phyloP scores from a whole-genome alignment of 768 basidiomycete species.

The Tephrocybe sp. region DNA sequence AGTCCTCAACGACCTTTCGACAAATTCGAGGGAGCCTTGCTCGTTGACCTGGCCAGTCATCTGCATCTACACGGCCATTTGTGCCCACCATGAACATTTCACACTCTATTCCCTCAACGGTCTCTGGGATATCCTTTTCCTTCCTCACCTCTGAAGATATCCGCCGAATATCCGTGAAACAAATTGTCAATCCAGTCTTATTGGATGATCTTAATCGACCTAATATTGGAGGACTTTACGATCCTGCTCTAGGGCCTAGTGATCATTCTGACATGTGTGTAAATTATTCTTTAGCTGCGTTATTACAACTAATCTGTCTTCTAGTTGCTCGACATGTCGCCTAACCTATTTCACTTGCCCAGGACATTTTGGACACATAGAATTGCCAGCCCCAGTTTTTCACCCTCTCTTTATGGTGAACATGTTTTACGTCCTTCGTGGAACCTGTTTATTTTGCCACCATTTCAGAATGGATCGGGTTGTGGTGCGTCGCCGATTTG shows the following conservation, averaged over 20 bases:
- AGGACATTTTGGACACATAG: constrained; percentile 98
- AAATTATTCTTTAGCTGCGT: neutral
- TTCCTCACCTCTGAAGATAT: constrained; percentile 88
- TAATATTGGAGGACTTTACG: constrained; percentile 90
- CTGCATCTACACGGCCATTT: neutral
- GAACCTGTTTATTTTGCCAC: constrained; percentile 93
- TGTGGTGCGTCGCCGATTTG: constrained; percentile 42
- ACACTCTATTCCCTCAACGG: constrained; percentile 81
- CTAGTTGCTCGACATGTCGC: constrained; percentile 90
- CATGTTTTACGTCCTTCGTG: constrained; percentile 83
- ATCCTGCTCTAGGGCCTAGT: constrained; percentile 91
- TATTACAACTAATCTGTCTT: constrained; percentile 12
- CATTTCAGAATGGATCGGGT: constrained; percentile 77
- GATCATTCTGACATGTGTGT: constrained; percentile 89
- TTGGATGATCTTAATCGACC: constrained; percentile 94
- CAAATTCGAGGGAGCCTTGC: constrained; percentile 1
- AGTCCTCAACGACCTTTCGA: neutral
- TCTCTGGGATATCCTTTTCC: constrained; percentile 86
- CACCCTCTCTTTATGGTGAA: constrained; percentile 96
- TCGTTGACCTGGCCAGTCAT: constrained; percentile 11
- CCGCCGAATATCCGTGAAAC: constrained; percentile 94
- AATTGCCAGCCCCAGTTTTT: constrained; percentile 91
- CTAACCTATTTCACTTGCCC: constrained; percentile 94
- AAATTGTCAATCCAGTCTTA: constrained; percentile 89
- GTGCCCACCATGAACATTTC: constrained; percentile 79